Base-by-base conservation (phyloP, 805 yeast genomes). In the Candida silvicultrix region DNA sequence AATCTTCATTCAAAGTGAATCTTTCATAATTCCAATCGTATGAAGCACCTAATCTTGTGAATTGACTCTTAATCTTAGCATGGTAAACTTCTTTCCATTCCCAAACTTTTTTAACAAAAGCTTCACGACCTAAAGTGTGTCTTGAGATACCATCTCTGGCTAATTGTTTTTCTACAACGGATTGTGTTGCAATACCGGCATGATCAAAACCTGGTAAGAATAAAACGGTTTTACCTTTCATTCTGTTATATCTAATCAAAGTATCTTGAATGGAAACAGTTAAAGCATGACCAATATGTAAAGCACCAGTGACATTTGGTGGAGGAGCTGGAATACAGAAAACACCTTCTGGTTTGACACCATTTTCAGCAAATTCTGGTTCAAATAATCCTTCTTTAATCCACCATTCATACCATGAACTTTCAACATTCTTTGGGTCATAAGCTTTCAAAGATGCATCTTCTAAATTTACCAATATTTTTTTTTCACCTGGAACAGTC, bases 321-420 rank as follows among this genome's bases (percentile, higher is more conserved):
- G 99, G 99, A 36, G 99, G 99, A n/a, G 96, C 94, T 36, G 98
- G 97, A 59, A 94, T 88, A 51, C 85, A 77, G 69, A 92, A 94
- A 18, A 75, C 63, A 56, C 98, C 98, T 60, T 81, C 90, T 38
- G 94, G 86, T 63, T 83, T 83, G 55, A 79, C 68, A 40, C 97
- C 97, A 60, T 83, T 82, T 47, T 70, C 75, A 40, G 83, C 74
- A 55, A 85, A 81, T 63, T 87, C 86, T 18, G 99, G 99, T 68
- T 85, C 83, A 60, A 94, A 94, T 59, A 80, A 81, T 18, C 94
- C 95, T 66, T 87, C 77, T 59, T 85, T 74, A 49, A 79, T 84
- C 99, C 99, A 94, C 98, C 99, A 94, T 18, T 78, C 80, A 69
- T 92, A 92, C 99, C 99, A 94, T 14, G 97, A 87, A 46, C 95